Evolutionary conservation across 179 eudicot species (phyloP).

Genomic region (Carnegiea gigantea): DNA sequence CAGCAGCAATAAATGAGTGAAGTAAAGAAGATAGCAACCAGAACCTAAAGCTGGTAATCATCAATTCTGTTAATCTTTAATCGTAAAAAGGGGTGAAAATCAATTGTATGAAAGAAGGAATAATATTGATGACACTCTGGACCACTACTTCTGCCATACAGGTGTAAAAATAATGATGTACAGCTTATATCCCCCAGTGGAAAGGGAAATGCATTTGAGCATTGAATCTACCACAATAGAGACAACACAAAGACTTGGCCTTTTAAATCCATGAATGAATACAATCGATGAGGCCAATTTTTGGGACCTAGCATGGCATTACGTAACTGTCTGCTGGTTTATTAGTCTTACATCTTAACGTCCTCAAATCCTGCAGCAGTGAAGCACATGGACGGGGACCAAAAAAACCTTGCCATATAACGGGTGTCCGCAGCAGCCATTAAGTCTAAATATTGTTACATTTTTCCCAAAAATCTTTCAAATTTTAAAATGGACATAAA

Average conservation of each 20-base stretch:
- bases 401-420: too few relatives aligned
- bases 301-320: not conserved
- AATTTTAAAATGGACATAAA: not conserved
- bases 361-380: too few relatives aligned
- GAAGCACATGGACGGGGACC: too few relatives aligned
- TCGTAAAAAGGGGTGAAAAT: conserved; percentile 8
- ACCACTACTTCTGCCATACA: conserved; percentile 10
- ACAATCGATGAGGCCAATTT: not conserved
- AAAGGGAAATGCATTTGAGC: conserved; percentile 18
- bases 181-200: conserved; percentile 18
- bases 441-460: not conserved
- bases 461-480: not conserved
- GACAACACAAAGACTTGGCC: not conserved
- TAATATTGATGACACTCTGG: conserved; percentile 22
- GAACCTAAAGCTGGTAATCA: conserved; percentile 13
- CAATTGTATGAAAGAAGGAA: conserved; percentile 3
- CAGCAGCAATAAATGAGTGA: conserved; percentile 13
- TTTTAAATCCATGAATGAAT: not conserved
- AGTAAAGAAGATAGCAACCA: conserved; percentile 28
- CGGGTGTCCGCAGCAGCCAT: not conserved
- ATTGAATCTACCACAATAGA: conserved; percentile 10
- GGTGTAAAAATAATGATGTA: conserved; percentile 22
- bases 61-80: not conserved
- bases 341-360: not conserved
- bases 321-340: not conserved